Base-by-base conservation (phyloP, 2,329 filamentous ascomycete species). In the Arthrobotrys musiformis region DNA sequence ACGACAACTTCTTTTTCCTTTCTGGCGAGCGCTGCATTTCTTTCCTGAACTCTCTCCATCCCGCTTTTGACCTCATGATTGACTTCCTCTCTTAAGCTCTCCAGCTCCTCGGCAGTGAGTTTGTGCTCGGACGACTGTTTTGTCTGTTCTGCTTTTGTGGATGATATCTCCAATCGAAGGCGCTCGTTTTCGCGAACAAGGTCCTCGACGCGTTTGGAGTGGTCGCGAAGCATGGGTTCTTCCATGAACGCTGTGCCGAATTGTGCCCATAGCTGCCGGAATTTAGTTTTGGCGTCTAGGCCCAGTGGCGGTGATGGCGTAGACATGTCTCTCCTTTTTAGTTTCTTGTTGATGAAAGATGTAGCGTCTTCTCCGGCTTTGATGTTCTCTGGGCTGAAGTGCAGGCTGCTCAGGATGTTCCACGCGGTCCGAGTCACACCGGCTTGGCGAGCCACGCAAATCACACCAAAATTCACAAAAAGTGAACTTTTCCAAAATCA, bases 111-210 rank as follows among this genome's bases (percentile, higher is more conserved):
- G 4, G 60, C 30, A 15, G 67, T 67, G 13, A 50, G 35, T 19
- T 62, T 70, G 8, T 40, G 24, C 5, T 70, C 66, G 8, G 69
- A 67, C 9, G 63, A 30, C 17, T 63, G 42, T 28, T 70, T 76
- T 15, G 44, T 26, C 17, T 28, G 60, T 19, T 75, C 70, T 1
- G 56, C 35, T 40, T 75, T 75, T 0, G 70, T 7, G 4, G 54
- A 69, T 0, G 64, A 30, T 15, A 76, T 30, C 48, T 77, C 73
- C 22, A 77, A 61, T 4, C 73, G 73, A 42, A 77, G 61, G 8
- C 73, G 73, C 48, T 77, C 73, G 40, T 77, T 77, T 60, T 77
- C 73, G 73, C 73, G 73, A 35, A 77, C 73, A 52, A 77, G 73
- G 50, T 77, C 73, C 26, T 77, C 73, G 73, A 77, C 73, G 73